Evolutionary conservation across 305 asterid species (phyloP), one percentile per base, ranked within the genome.

Genomic region (Andrographis paniculata): DNA sequence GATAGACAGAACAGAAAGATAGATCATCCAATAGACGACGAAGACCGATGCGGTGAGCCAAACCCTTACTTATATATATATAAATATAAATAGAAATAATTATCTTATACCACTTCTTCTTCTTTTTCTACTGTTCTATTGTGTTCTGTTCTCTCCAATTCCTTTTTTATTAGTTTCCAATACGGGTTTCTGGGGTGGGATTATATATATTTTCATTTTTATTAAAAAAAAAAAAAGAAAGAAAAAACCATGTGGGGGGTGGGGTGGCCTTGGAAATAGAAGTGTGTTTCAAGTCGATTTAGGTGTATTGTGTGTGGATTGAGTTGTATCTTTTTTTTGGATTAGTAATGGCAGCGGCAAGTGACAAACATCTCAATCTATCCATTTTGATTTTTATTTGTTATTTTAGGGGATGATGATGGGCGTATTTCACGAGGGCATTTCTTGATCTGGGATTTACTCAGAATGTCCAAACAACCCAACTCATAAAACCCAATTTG

Each of bases 1-100:
- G 87, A 81, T 78, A 83, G 67, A 61, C 18, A 17, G n/a, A 23
- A 45, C 2, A 3, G 15, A 35, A 23, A 39, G 42, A 18, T 18
- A 33, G n/a, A 42, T 44, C 17, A 42, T n/a, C 22, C 36, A 12
- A 35, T 2, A 35, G 40, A n/a, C n/a, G 40, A 16, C 2, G 40
- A 13, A 13, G 14, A 4, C 11, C 11, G 33, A 28, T 28, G 33
- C 33, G 33, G 33, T 28, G 33, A 28, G 33, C 1, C n/a, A n/a
- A n/a, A n/a, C n/a, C n/a, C n/a, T n/a, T n/a, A n/a, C n/a, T n/a
- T n/a, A n/a, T n/a, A n/a, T n/a, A n/a, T n/a, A n/a, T n/a, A n/a
- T n/a, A n/a, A n/a, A n/a, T n/a, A n/a, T n/a, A n/a, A n/a, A n/a
- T n/a, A n/a, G n/a, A n/a, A n/a, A n/a, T n/a, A n/a, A n/a, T n/a